A percentile compares a stretch with the other conserved stretches of the same genome.
Evolutionary conservation across 2,329 filamentous ascomycete genomes (phyloP).

Genomic region (Chaetomiaceae sp.): DNA sequence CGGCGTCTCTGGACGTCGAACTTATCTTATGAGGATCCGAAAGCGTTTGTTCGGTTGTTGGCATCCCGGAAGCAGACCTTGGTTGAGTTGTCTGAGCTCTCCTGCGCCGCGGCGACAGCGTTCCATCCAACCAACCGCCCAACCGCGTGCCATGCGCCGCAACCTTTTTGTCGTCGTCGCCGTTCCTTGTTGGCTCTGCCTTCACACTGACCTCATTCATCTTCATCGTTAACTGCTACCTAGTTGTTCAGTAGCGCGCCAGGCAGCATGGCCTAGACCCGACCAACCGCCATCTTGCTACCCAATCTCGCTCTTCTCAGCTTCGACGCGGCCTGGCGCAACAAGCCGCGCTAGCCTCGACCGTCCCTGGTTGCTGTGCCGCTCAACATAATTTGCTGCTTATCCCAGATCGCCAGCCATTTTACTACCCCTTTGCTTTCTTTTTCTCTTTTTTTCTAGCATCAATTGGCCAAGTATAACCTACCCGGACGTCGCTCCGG

Average conservation of each 20-base stretch:
- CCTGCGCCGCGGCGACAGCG: not conserved
- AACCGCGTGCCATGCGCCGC: not conserved
- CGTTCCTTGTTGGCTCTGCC: not conserved
- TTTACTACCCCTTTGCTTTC: not conserved
- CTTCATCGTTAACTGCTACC: not conserved
- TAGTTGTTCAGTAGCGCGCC: not conserved
- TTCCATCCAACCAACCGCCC: not conserved
- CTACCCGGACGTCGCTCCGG: not conserved
- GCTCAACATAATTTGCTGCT: not conserved
- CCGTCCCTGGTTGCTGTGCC: not conserved
- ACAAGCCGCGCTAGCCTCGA: constrained; percentile 2
- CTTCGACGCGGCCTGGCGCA: not conserved
- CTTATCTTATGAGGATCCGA: too few relatives aligned
- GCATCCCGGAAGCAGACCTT: too few relatives aligned
- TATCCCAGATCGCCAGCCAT: not conserved
- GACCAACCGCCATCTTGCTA: too few relatives aligned
- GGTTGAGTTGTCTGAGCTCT: too few relatives aligned
- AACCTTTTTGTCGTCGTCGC: not conserved
- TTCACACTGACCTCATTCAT: not conserved
- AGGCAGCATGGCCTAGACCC: too few relatives aligned
- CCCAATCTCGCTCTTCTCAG: not conserved
- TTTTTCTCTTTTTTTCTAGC: not conserved
- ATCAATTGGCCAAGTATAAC: constrained; percentile 2
- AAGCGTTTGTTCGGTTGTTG: too few relatives aligned
- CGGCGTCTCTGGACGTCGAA: too few relatives aligned